Conservation (phyloP, 2,329 filamentous ascomycete genomes). For the Alternaria sp. region DNA sequence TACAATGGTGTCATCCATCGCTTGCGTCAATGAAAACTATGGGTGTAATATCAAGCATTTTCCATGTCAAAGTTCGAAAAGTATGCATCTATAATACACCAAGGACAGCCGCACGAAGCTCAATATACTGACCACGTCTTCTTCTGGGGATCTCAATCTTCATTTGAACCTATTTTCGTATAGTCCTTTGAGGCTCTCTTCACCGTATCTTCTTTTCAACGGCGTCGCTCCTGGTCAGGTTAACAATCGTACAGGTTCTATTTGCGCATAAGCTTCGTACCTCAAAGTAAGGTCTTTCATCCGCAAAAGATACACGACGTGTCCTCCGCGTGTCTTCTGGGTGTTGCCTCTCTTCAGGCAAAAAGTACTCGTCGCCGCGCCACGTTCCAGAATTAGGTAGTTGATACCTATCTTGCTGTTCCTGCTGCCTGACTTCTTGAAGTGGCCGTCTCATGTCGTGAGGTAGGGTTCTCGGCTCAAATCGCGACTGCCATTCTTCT, state of each 20-base stretch:
- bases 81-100: neutral
- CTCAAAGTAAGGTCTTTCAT: neutral
- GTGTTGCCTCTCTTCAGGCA: neutral
- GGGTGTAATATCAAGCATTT: no score
- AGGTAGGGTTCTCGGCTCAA: neutral
- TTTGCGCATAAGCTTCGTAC: neutral
- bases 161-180: no score
- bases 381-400: neutral
- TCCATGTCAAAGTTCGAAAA: no score
- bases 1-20: no score
- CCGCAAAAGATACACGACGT: neutral
- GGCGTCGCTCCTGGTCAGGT: neutral
- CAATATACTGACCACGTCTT: neutral
- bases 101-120: neutral
- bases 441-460: neutral
- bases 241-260: neutral
- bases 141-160: neutral
- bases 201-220: neutral
- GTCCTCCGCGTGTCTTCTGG: neutral
- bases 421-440: neutral
- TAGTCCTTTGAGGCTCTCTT: neutral
- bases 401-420: neutral
- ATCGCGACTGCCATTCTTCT: neutral
- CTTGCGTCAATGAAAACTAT: no score
- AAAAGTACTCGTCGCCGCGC: neutral